These are phyloP conservation scores for Licmophora abbreviata DNA, from an alignment of 108 stramenopile genomes.

Conservation along the genomic window DNA sequence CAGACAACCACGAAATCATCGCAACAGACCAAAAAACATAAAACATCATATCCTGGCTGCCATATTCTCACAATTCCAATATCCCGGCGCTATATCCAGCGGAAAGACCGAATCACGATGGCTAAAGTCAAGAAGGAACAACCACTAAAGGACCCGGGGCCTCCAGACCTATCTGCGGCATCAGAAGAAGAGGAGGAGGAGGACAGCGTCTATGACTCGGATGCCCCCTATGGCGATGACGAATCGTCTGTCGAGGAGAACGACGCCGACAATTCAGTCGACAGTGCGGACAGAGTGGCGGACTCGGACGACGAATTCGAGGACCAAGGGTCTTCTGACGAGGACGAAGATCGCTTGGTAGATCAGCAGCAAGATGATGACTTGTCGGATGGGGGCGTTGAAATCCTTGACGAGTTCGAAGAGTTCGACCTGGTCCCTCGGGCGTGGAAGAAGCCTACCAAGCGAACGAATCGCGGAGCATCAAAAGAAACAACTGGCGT, in stretches of 20 bases:
- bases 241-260: slow-evolving; percentile 33
- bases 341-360: slow-evolving; percentile 65
- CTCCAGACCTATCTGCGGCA: slow-evolving; percentile 15
- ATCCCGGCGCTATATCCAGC: too few species aligned
- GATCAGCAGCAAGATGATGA: slow-evolving; percentile 49
- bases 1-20: too few species aligned
- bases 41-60: too few species aligned
- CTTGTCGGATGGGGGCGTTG: slow-evolving; percentile 50
- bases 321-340: slow-evolving; percentile 82
- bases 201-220: slow-evolving; percentile 34
- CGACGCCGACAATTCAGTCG: slow-evolving; percentile 17
- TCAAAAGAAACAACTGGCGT: slow-evolving; percentile 12
- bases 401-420: too few species aligned
- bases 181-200: slow-evolving; percentile 19
- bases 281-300: slow-evolving; percentile 22
- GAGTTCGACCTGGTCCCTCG: too few species aligned
- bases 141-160: not conserved
- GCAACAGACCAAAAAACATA: too few species aligned
- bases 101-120: too few species aligned
- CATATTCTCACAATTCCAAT: too few species aligned
- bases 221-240: slow-evolving; percentile 16
- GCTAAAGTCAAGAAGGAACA: not conserved
- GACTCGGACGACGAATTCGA: slow-evolving; percentile 64
- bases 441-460: slow-evolving; percentile 53
- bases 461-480: slow-evolving; percentile 36